Evolutionary conservation across 331 rosid genomes (phyloP).

Genomic region (Malus hybrid): DNA sequence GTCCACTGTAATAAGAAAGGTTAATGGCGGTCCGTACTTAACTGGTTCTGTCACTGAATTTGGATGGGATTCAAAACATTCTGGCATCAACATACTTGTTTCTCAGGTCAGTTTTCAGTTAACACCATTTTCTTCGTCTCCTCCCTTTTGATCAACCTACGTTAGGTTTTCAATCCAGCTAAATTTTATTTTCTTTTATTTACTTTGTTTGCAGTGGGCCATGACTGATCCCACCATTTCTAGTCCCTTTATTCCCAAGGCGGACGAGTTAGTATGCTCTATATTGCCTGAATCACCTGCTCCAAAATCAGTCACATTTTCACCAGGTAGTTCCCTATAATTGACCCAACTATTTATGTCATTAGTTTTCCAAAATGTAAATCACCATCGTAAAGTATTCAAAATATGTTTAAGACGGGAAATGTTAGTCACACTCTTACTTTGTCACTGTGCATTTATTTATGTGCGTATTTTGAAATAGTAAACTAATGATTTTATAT

Average conservation of each 20-base stretch:
- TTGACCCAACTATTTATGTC: not conserved
- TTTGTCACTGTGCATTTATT: not conserved
- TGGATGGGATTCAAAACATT: conserved; percentile 68
- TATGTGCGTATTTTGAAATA: no score
- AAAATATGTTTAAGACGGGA: not conserved
- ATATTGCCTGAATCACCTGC: conserved; percentile 54
- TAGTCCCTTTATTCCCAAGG: conserved; percentile 29
- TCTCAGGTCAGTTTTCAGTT: conserved; percentile 27
- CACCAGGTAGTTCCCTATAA: conserved; percentile 28
- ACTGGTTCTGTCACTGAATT: conserved; percentile 34
- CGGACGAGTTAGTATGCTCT: conserved; percentile 41
- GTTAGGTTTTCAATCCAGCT: not conserved
- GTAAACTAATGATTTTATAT: not conserved
- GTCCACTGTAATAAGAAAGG: not conserved
- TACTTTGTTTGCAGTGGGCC: conserved; percentile 21
- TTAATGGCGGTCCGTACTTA: not conserved
- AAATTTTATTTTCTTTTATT: not conserved
- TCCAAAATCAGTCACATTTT: conserved; percentile 34
- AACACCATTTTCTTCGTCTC: not conserved
- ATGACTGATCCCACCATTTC: not conserved
- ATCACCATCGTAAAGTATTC: not conserved
- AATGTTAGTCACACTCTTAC: not conserved
- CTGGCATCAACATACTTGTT: conserved; percentile 48
- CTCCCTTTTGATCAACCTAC: not conserved
- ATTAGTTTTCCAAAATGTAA: not conserved